These are phyloP conservation scores for Elymus sibiricus DNA, from an alignment of 176 grass and related monocot genomes.

Conservation along the genomic window DNA sequence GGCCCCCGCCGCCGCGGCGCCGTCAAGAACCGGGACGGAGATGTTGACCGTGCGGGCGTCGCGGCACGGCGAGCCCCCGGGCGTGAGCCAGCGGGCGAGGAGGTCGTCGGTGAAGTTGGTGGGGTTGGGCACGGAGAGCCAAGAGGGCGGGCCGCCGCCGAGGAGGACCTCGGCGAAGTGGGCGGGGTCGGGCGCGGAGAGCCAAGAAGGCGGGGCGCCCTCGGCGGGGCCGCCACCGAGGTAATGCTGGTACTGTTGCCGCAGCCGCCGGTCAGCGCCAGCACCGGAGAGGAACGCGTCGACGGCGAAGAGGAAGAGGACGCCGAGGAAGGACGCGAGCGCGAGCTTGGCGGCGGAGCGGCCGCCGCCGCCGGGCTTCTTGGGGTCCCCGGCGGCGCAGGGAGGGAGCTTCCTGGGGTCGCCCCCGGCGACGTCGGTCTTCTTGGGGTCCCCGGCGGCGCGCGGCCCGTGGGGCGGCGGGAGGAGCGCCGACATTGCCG, in stretches of 20 bases:
- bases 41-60: slow-evolving; percentile 68
- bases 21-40: slow-evolving; percentile 47
- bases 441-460: slow-evolving; percentile 37
- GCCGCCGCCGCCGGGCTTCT: slow-evolving; percentile 2
- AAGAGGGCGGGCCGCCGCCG: slow-evolving; percentile 18
- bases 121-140: slow-evolving; percentile 55
- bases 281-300: slow-evolving; percentile 37
- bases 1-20: neutral
- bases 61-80: slow-evolving; percentile 55
- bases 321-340: slow-evolving; percentile 38
- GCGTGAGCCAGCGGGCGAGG: slow-evolving; percentile 62
- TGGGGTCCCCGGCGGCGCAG: slow-evolving; percentile 5
- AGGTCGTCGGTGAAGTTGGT: slow-evolving; percentile 78
- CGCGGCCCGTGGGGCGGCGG: slow-evolving; percentile 15
- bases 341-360: slow-evolving; percentile 35
- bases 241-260: slow-evolving; percentile 46
- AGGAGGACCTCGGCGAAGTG: slow-evolving; percentile 79
- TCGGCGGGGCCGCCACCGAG: neutral
- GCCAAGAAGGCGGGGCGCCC: slow-evolving; percentile 41
- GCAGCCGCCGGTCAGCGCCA: slow-evolving; percentile 18
- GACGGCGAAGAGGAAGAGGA: slow-evolving; percentile 35
- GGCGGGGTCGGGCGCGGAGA: slow-evolving; percentile 36
- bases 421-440: slow-evolving; percentile 5
- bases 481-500: slow-evolving; percentile 51
- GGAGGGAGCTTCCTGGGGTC: neutral